Evolutionary conservation across 768 basidiomycete genomes (phyloP), one percentile per base, ranked within the genome.

Genomic region (Goffeauzyma gilvescens): DNA sequence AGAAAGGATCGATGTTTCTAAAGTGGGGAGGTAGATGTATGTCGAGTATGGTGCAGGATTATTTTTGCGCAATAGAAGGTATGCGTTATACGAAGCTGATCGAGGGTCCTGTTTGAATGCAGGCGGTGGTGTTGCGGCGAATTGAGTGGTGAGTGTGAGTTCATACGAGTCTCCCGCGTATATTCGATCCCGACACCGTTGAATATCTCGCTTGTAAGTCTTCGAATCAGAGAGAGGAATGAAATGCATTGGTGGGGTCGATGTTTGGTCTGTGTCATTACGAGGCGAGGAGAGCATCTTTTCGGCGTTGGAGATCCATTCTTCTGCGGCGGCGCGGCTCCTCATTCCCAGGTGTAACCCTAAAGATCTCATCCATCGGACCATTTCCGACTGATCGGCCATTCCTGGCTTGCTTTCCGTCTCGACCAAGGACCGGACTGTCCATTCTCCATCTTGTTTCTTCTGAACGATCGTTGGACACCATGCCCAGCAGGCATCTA

Each of bases 41-140:
- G 75, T 79, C 2, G 82, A 79, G 64, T 90, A 77, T 5, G 86
- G 86, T 2, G 89, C 85, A 3, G 89, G 85, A 55, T 96, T 95
- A 37, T 69, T 67, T 27, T 68, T 60, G 23, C 84, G 76, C 27
- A 93, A 71, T 14, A 53, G 44, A 15, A 61, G 57, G 44, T 66
- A 68, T 5, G 65, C 45, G 2, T 51, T 31, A 41, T 62, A 59
- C 22, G 17, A 33, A 17, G 44, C 37, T 22, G 5, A 45, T 53
- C 3, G 61, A 54, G 17, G 61, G 48, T 34, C 49, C 10, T 31
- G 40, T 38, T 31, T 28, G 41, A 34, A 51, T 47, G 32, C 42
- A 18, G 23, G 48, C 53, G 31, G 42, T 30, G 34, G 46, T 22
- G 13, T 51, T 40, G 23, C 33, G 65, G 60, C 24, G 71, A 71